Evolutionary conservation across 2,329 filamentous ascomycete species (phyloP), one percentile per base, ranked within the genome.

Genomic region (Xylariaceae sp.): DNA sequence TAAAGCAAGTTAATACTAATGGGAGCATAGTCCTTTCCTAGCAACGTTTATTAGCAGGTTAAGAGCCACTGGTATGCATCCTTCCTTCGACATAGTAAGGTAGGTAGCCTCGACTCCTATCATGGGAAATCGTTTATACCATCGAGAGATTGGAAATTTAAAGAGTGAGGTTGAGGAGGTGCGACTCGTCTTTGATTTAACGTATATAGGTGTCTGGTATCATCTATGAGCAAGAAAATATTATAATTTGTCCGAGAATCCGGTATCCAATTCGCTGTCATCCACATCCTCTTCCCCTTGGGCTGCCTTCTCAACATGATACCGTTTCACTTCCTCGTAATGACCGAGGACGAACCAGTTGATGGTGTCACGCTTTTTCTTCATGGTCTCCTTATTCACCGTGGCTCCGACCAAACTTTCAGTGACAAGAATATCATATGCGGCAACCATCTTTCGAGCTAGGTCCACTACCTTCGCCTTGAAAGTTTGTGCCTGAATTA

Each of bases 361-460:
- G 11, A 72, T 46, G 19, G 29, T 24, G 36, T 66, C 69, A 8
- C 65, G 65, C 23, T 40, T 62, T 14, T 23, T 46, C 52, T 62
- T 65, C 8, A 71, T n/a, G 33, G n/a, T 47, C 21, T 45, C 29
- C 19, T 60, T 53, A 24, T 53, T 48, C 6, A 47, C 34, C 4
- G 57, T 49, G n/a, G 58, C 36, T 12, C 62, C 37, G 8, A 66
- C 44, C 41, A 62, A 33, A 28, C 64, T 51, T 24, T 60, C 53
- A 28, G 41, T 55, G 34, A 64, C 54, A 12, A 73, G 46, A 33
- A 65, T 64, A 55, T 71, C 69, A 46, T 62, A 65, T 14, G 67
- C 64, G 26, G 67, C 65, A 45, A 67, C 63, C 63, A 73, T 69
- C 57, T 68, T 71, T 26, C 70, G 66, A 33, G 66, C 67, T 17